Evolutionary conservation across 2,329 filamentous ascomycete species (phyloP), one percentile per base, ranked within the genome.

Genomic region (Alternaria consortialis): DNA sequence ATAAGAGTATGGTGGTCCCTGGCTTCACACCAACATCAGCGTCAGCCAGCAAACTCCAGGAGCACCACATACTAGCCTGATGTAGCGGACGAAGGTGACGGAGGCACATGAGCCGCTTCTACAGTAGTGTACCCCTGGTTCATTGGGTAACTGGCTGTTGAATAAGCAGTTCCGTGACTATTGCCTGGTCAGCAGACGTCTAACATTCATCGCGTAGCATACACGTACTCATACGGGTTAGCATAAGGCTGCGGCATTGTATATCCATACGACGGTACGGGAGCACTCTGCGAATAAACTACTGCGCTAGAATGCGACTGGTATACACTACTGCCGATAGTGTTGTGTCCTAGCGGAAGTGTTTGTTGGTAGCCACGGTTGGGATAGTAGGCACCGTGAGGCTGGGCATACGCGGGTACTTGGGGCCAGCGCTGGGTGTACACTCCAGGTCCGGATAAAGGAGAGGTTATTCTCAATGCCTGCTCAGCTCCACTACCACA

Each of bases 1-100:
- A 31, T 48, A 50, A n/a, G 53, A 13, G 15, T 40, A 50, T 27
- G 27, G 25, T 31, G 17, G 31, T 11, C 32, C 12, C 25, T 36
- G 34, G 53, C 53, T 56, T 40, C 12, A 37, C 17, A 25, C 32
- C 31, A 44, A 32, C 17, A 36, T 56, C 43, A 56, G 53, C n/a
- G n/a, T 15, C 17, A n/a, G 32, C 43, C 5, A 36, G 32, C 31
- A n/a, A 29, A 1, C 12, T 9, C 42, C n/a, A 23, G 32, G 23
- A 23, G 29, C n/a, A 53, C 17, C 27, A 56, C 53, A 31, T 56
- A 56, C 53, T 40, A 50, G 32, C 15, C 7, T 15, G 17, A 7
- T 17, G 37, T 25, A 32, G 25, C n/a, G 5, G 8, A 46, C 34
- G 43, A 36, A 27, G 37, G 17, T 29, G 53, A 50, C 8, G 13